phyloP scores from a whole-genome alignment of 352 stramenopile genomes.

The Phytophthora sansomeana region DNA sequence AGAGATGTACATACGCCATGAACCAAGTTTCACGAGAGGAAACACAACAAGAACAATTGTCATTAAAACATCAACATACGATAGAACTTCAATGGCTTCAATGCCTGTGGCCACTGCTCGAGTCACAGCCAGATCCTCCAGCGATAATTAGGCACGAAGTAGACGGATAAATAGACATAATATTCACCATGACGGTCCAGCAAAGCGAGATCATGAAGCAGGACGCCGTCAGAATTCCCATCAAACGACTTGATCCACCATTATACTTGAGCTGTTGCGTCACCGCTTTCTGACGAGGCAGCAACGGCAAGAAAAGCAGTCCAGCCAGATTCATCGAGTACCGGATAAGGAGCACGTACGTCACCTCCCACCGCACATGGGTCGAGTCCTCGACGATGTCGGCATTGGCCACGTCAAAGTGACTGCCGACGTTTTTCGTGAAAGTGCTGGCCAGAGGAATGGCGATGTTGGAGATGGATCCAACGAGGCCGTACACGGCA shows the following conservation, averaged over 20 bases:
- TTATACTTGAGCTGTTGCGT: slow-evolving; percentile 46
- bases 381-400: slow-evolving; percentile 48
- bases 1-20: too few relatives aligned
- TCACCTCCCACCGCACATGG: slow-evolving; percentile 49
- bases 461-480: slow-evolving; percentile 52
- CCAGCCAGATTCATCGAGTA: slow-evolving; percentile 42
- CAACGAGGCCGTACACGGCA: slow-evolving; percentile 48
- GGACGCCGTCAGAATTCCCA: slow-evolving; percentile 41
- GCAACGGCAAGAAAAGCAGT: slow-evolving; percentile 41
- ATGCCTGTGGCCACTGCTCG: slow-evolving; percentile 2
- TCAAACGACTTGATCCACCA: slow-evolving; percentile 42
- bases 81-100: slow-evolving; percentile 1
- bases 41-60: neutral
- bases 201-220: slow-evolving; percentile 36
- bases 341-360: slow-evolving; percentile 52
- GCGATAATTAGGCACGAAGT: slow-evolving; percentile 33
- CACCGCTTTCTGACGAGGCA: slow-evolving; percentile 56
- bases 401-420: slow-evolving; percentile 50
- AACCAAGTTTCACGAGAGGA: too few relatives aligned
- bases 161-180: slow-evolving; percentile 36
- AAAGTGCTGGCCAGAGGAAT: slow-evolving; percentile 50
- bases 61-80: neutral
- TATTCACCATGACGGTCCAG: slow-evolving; percentile 41
- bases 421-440: slow-evolving; percentile 40
- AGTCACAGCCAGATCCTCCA: slow-evolving; percentile 23